phyloP scores from a whole-genome alignment of 2,329 filamentous ascomycete genomes.

The Botrytis fabae region DNA sequence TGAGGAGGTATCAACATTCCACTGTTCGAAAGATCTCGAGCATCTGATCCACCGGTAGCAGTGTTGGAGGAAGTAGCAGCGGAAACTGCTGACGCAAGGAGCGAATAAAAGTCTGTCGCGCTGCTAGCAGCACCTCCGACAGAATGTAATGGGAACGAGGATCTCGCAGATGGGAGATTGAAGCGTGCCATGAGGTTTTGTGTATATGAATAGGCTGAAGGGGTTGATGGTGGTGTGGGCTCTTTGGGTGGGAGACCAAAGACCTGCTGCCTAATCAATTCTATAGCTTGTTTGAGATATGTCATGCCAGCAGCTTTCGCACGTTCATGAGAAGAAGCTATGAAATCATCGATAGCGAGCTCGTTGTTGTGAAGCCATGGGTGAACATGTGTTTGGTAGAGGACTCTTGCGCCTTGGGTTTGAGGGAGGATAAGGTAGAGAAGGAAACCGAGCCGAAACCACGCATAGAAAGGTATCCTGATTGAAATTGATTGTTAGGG shows the following conservation, averaged over 20 bases:
- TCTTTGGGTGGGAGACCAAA: slow-evolving; percentile 69
- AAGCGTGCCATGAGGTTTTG: slow-evolving; percentile 83
- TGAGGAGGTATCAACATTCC: slow-evolving; percentile 69
- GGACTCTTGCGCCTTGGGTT: slow-evolving; percentile 83
- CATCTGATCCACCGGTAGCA: slow-evolving; percentile 37
- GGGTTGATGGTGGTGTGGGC: slow-evolving; percentile 48
- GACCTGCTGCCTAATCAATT: slow-evolving; percentile 71
- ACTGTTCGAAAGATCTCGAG: slow-evolving; percentile 52
- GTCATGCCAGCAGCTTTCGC: slow-evolving; percentile 74
- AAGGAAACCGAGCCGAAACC: slow-evolving; percentile 82
- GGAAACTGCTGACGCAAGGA: slow-evolving; percentile 73
- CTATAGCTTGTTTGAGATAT: slow-evolving; percentile 71
- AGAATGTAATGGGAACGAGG: slow-evolving; percentile 44
- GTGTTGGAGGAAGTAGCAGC: slow-evolving; percentile 43
- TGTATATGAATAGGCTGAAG: slow-evolving; percentile 61
- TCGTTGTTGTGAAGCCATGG: slow-evolving; percentile 89
- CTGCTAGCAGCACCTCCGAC: slow-evolving; percentile 46
- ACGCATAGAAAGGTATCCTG: slow-evolving; percentile 90
- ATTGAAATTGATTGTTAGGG: slow-evolving; percentile 18
- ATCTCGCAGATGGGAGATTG: slow-evolving; percentile 71
- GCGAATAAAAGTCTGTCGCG: slow-evolving; percentile 69
- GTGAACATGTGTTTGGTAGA: slow-evolving; percentile 84
- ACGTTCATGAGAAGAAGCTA: slow-evolving; percentile 76
- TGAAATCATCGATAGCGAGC: slow-evolving; percentile 83
- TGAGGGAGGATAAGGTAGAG: slow-evolving; percentile 96